Evolutionary conservation across 257 asterid genomes (phyloP), one percentile per base, ranked within the genome.

Genomic region (Thymus quinquecostatus): DNA sequence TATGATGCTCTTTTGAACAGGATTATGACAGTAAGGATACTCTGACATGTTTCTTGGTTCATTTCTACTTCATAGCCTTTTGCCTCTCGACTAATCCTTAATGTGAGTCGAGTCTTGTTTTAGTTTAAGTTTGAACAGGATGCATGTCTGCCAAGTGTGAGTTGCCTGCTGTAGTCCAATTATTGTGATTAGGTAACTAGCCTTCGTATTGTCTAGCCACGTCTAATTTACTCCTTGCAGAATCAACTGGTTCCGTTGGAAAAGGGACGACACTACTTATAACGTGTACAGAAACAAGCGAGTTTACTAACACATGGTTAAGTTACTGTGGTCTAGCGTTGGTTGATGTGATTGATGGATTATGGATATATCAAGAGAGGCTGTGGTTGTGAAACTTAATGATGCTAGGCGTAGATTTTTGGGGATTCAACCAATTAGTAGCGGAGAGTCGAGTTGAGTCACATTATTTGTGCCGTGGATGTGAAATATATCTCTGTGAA

Each of bases 31-130:
- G 4, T 41, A 10, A 12, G n/a, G 2, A n/a, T 8, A 4, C 21
- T 21, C 21, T 21, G 21, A 21, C 14, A 56, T 44, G 58, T 14
- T 44, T 6, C 55, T 64, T 43, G 34, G 13, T 32, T n/a, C 38
- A 57, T 49, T 11, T 54, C 50, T 28, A 34, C 49, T 6, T 50
- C 50, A 8, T 9, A 50, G 43, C 60, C 58, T 66, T 66, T 62
- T 11, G 27, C 62, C 60, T 60, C 8, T 4, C 59, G 49, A 53
- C 53, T 6, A 49, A 11, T 40, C 38, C 64, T 4, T 10, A 3
- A 36, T 36, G 40, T n/a, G 4, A 38, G 41, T 9, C 41, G 8
- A 8, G 55, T 45, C n/a, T 43, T 70, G 33, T 40, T 53, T 21
- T 21, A 6, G 12, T 45, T 27, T 8, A n/a, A 29, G 30, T 47